phyloP scores from a whole-genome alignment of 2,329 filamentous ascomycete species.

The Ceratocystis eucalypticola region DNA sequence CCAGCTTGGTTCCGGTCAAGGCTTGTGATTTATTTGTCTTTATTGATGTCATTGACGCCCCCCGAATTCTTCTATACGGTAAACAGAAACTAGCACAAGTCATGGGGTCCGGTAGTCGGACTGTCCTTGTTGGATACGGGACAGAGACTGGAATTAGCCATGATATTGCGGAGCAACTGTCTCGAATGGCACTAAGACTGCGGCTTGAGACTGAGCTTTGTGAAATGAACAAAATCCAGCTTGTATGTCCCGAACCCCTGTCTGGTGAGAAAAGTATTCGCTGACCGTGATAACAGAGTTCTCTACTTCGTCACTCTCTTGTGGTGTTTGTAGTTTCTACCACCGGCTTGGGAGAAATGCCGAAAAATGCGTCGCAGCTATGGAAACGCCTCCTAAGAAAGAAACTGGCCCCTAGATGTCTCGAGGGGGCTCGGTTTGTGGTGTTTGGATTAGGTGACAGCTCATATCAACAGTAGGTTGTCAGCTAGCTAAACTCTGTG shows the following conservation, averaged over 20 bases:
- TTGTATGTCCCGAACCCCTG: constrained; percentile 43
- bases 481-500: background rate
- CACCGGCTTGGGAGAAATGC: constrained; percentile 87
- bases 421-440: constrained; percentile 58
- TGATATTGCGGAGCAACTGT: constrained; percentile 78
- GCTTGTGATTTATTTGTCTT: background rate
- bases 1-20: too few relatives aligned
- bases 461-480: constrained; percentile 70
- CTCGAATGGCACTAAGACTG: constrained; percentile 57
- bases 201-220: constrained; percentile 63
- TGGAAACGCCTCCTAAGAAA: constrained; percentile 77
- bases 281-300: constrained; percentile 29
- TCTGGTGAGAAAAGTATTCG: background rate
- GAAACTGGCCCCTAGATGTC: constrained; percentile 56
- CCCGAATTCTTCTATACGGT: background rate
- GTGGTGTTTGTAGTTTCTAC: constrained; percentile 79
- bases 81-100: background rate
- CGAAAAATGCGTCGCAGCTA: constrained; percentile 65
- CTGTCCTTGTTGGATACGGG: constrained; percentile 67
- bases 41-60: background rate
- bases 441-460: constrained; percentile 89
- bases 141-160: constrained; percentile 92
- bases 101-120: constrained; percentile 23
- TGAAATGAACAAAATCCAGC: constrained; percentile 61
- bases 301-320: constrained; percentile 39